Conservation (phyloP, 257 asterid genomes). For the Capsicum chinense region DNA sequence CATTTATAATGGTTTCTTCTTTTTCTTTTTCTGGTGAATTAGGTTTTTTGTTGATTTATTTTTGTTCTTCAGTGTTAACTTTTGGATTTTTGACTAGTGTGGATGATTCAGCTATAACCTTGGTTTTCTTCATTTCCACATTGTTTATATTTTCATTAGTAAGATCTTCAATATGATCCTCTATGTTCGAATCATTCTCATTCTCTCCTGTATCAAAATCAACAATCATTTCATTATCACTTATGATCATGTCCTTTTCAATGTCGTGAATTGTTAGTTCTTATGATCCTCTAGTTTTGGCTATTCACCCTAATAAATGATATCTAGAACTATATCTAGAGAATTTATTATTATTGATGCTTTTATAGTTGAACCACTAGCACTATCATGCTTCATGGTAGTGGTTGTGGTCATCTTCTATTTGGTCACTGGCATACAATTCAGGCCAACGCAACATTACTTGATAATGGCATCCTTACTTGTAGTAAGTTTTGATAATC, state of each 20-base stretch:
- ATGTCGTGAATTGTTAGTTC: slow-evolving; percentile 34
- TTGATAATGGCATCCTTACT: slow-evolving; percentile 49
- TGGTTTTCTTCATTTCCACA: slow-evolving; percentile 32
- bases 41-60: slow-evolving; percentile 2
- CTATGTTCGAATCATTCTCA: neutral
- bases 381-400: slow-evolving; percentile 38
- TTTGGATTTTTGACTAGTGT: slow-evolving; percentile 30
- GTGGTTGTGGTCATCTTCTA: slow-evolving; percentile 35
- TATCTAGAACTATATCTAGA: slow-evolving; percentile 29
- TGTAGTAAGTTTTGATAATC: slow-evolving; percentile 35
- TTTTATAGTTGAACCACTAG: slow-evolving; percentile 33
- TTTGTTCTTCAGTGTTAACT: slow-evolving; percentile 36
- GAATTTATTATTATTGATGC: slow-evolving; percentile 8
- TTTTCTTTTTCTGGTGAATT: slow-evolving; percentile 23
- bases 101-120: slow-evolving; percentile 32
- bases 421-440: slow-evolving; percentile 39
- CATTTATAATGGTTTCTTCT: slow-evolving; percentile 18
- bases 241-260: slow-evolving; percentile 16
- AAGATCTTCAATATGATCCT: slow-evolving; percentile 27
- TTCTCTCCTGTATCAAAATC: slow-evolving; percentile 33
- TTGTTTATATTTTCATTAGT: slow-evolving; percentile 30
- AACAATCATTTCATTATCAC: slow-evolving; percentile 29
- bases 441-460: slow-evolving; percentile 19
- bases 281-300: slow-evolving; percentile 44
- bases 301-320: slow-evolving; percentile 40